Base-by-base conservation (phyloP, 441 rosid genomes). In the Sinapis alba region DNA sequence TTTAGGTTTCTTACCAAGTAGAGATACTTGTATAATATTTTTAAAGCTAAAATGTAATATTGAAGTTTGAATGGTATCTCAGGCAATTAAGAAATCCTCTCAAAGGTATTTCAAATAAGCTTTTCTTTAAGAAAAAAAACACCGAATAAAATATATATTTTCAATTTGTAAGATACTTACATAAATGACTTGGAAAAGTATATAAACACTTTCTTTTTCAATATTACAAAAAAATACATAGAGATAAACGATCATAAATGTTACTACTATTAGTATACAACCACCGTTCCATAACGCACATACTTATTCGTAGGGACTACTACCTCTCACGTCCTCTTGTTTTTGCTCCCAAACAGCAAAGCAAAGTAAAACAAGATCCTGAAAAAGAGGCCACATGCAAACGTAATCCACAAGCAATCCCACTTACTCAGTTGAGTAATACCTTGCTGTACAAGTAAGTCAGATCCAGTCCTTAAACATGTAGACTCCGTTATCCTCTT, bases 381-480 rank as follows among this genome's bases (percentile, higher is more conserved):
- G 20, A 45, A 45, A 45, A 45, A 45, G 53, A 45, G 8, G 53
- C 58, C 58, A 51, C 24, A 51, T 9, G 58, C 58, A 51, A 51
- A 51, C 26, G 58, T 51, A 51, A 51, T 19, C 58, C 58, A 51
- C 58, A 51, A 10, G 24, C 58, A 53, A 19, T 53, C 13, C 58
- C 58, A 53, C 58, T 53, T 53, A 53, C 58, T 53, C 58, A 53
- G 5, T 53, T 53, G 58, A 20, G 58, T 53, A 20, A 53, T 19
- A 53, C 58, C 2, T 53, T 53, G 58, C 13, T 53, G 58, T 3
- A 10, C 26, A 53, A 53, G 58, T 53, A 53, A 53, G 24, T 53
- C 58, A 19, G 58, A 19, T 3, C 58, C 58, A 19, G 58, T 53
- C 26, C 58, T 53, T 53, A 53, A 53, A 20, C 58, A 53, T 20